Conservation (phyloP, 257 asterid genomes). For the Mentha longifolia region DNA sequence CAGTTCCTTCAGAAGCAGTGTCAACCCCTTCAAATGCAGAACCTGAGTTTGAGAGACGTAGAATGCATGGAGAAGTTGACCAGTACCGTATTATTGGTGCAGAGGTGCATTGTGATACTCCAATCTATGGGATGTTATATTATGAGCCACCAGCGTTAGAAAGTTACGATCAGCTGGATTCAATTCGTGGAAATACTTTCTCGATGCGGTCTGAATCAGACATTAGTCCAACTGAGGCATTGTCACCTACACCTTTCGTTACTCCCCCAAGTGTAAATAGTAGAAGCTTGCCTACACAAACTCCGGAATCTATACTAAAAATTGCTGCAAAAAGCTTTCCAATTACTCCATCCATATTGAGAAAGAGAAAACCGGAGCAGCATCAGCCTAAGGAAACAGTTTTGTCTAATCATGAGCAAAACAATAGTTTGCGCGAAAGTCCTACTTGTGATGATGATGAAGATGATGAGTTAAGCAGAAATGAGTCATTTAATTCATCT, state of each 20-base stretch:
- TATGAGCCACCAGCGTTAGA: slow-evolving; percentile 74
- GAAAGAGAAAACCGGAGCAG: slow-evolving; percentile 66
- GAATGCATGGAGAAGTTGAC: slow-evolving; percentile 36
- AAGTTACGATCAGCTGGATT: slow-evolving; percentile 41
- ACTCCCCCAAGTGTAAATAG: slow-evolving; percentile 74
- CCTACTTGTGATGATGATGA: slow-evolving; percentile 40
- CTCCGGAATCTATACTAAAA: slow-evolving; percentile 86
- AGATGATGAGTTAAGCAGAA: slow-evolving; percentile 39
- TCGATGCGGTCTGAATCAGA: slow-evolving; percentile 50
- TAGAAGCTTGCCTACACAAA: slow-evolving; percentile 46
- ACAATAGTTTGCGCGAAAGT: slow-evolving; percentile 38
- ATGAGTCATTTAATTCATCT: slow-evolving; percentile 66
- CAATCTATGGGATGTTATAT: slow-evolving; percentile 58
- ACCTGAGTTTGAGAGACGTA: slow-evolving; percentile 36
- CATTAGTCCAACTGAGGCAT: slow-evolving; percentile 40
- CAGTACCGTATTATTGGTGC: slow-evolving; percentile 45
- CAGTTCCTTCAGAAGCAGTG: slow-evolving; percentile 45
- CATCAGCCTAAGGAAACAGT: slow-evolving; percentile 41
- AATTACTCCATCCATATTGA: slow-evolving; percentile 83
- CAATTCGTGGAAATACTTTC: slow-evolving; percentile 44
- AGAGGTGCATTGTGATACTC: slow-evolving; percentile 44
- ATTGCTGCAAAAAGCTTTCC: slow-evolving; percentile 85
- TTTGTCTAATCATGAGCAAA: slow-evolving; percentile 37
- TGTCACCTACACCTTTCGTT: slow-evolving; percentile 50
- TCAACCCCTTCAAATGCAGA: slow-evolving; percentile 39